Evolutionary conservation across 495 filamentous ascomycete genomes (phyloP).

Genomic region (Podospora pseudopauciseta): DNA sequence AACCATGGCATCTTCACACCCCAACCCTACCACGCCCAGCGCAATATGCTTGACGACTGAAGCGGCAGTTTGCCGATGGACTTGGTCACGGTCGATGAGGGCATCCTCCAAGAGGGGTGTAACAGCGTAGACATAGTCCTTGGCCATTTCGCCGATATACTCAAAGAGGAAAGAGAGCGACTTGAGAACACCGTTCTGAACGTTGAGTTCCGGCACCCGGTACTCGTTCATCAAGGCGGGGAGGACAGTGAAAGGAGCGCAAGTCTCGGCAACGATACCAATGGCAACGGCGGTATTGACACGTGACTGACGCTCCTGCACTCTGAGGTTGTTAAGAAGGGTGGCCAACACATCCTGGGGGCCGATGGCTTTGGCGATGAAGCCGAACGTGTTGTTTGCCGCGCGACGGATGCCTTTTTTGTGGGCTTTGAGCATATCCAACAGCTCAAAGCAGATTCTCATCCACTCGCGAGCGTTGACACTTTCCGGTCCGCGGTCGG

Average conservation of each 20-base stretch:
- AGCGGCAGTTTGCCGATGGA: slow-evolving; percentile 95
- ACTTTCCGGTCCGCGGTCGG: slow-evolving; percentile 90
- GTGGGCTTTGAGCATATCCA: slow-evolving; percentile 99
- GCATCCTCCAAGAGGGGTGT: slow-evolving; percentile 97
- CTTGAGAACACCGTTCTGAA: slow-evolving; percentile 98
- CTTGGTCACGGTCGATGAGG: slow-evolving; percentile 95
- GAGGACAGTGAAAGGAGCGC: slow-evolving; percentile 97
- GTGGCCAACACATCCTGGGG: slow-evolving; percentile 96
- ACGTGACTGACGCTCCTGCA: slow-evolving; percentile 95
- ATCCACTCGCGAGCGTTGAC: slow-evolving; percentile 99
- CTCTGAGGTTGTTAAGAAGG: slow-evolving; percentile 91
- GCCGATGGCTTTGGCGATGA: slow-evolving; percentile 99
- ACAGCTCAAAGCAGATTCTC: slow-evolving; percentile 97
- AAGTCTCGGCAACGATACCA: slow-evolving; percentile 99
- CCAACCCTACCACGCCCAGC: slow-evolving; percentile 89
- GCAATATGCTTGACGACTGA: slow-evolving; percentile 97
- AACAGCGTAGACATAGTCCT: slow-evolving; percentile 98
- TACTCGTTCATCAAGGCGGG: slow-evolving; percentile 99
- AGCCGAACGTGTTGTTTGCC: slow-evolving; percentile 99
- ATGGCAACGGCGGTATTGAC: slow-evolving; percentile 99
- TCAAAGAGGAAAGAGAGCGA: slow-evolving; percentile 96
- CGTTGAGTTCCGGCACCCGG: slow-evolving; percentile 95
- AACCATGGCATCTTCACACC: slow-evolving; percentile 98
- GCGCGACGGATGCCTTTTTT: slow-evolving; percentile 98
- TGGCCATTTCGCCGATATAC: slow-evolving; percentile 99